These are phyloP conservation scores for Heteromeles arbutifolia DNA, from an alignment of 306 rosid genomes.

Conservation along the genomic window DNA sequence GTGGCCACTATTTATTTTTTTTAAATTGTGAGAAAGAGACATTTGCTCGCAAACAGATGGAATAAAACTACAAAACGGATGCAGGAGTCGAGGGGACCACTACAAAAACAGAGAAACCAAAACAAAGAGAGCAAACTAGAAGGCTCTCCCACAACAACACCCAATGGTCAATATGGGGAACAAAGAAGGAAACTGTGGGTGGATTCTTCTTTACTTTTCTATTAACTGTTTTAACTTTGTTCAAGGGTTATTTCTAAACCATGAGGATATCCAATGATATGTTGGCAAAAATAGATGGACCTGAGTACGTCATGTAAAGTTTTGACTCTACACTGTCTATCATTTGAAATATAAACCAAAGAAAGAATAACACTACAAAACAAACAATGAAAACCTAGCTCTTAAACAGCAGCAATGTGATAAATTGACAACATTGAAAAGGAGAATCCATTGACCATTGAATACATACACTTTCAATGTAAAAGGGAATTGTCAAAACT, in stretches of 20 bases:
- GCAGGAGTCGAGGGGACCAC: background rate
- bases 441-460: background rate
- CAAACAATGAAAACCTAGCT: background rate
- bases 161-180: background rate
- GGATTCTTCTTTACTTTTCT: background rate
- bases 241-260: background rate
- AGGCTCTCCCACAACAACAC: background rate
- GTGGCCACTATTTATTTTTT: background rate
- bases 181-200: background rate
- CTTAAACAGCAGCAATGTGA: background rate
- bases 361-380: background rate
- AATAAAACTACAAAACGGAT: background rate
- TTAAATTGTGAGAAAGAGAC: background rate
- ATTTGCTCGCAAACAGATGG: background rate
- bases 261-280: background rate
- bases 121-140: background rate
- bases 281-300: background rate
- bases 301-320: background rate
- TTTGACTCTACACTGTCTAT: background rate
- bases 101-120: background rate
- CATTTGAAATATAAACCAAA: background rate
- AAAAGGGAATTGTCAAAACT: background rate
- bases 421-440: background rate
- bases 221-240: background rate
- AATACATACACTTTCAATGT: background rate